Percentiles rank a stretch among this genome's conserved stretches.
phyloP scores from a whole-genome alignment of 805 yeast genomes.

The Yamadazyma scolyti region DNA sequence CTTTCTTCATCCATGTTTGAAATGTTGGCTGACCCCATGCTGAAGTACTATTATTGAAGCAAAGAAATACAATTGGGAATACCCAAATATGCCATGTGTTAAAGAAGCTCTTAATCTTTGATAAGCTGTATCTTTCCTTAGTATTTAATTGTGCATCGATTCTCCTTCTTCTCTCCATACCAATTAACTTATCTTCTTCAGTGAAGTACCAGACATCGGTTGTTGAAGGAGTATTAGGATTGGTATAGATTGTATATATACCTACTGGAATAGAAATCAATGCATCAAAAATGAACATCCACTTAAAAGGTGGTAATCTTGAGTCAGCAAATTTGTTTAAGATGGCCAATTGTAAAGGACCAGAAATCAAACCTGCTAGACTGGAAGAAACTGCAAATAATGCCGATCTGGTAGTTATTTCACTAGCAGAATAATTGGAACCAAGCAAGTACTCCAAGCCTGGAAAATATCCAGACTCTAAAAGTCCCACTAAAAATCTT shows the following conservation, averaged over 20 bases:
- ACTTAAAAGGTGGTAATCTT: constrained; percentile 25
- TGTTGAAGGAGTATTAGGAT: constrained; percentile 33
- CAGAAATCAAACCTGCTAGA: constrained; percentile 26
- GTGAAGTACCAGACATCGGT: constrained; percentile 30
- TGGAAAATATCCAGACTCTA: constrained; percentile 53
- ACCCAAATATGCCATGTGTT: constrained; percentile 47
- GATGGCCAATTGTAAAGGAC: constrained; percentile 29
- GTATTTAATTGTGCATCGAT: constrained; percentile 41
- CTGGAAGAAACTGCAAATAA: constrained; percentile 26
- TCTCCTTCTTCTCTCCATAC: constrained; percentile 43
- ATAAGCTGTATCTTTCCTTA: constrained; percentile 36
- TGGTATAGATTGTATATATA: constrained; percentile 26
- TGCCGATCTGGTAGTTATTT: constrained; percentile 26
- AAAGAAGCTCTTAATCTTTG: constrained; percentile 38
- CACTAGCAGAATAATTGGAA: constrained; percentile 23
- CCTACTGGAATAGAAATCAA: constrained; percentile 31
- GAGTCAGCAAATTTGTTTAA: constrained; percentile 20
- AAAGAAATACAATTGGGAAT: constrained; percentile 38
- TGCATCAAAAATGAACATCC: constrained; percentile 33
- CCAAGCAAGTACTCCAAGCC: constrained; percentile 52
- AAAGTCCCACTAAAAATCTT: constrained; percentile 40
- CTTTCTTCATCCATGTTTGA: constrained; percentile 33
- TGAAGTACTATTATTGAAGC: constrained; percentile 31
- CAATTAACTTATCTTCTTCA: constrained; percentile 35
- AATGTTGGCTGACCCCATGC: constrained; percentile 35